Conservation (phyloP, 352 stramenopile genomes). For the Blastocystis sp. region DNA sequence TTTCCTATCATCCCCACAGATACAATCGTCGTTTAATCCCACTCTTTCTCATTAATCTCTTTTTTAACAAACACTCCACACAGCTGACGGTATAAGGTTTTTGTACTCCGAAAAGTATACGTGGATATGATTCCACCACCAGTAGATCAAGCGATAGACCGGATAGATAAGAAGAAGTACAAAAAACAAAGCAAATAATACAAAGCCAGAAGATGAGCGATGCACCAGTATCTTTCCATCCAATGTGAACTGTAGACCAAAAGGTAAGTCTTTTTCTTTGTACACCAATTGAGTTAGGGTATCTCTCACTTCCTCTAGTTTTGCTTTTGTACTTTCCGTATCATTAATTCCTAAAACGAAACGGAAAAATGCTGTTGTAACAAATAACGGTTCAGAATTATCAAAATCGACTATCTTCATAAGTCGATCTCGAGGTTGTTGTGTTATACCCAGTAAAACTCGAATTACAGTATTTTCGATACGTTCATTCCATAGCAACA, state of each 20-base stretch:
- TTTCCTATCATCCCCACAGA: not conserved
- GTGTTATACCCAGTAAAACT: not conserved
- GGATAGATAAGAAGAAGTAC: not conserved
- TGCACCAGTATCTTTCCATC: not conserved
- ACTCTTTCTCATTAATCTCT: not conserved
- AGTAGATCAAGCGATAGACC: not conserved
- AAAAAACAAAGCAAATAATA: not conserved
- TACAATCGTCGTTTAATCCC: not conserved
- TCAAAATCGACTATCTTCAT: not conserved
- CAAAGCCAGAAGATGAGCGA: not conserved
- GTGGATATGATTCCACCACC: not conserved
- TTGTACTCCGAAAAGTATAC: not conserved
- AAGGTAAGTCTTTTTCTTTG: not conserved
- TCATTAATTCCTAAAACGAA: not conserved
- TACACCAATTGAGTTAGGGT: not conserved
- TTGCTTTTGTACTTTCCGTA: not conserved
- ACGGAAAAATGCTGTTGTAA: not conserved
- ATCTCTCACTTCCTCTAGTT: not conserved
- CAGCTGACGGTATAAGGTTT: not conserved
- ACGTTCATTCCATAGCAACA: not conserved
- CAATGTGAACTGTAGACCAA: not conserved
- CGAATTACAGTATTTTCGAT: not conserved
- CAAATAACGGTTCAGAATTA: not conserved
- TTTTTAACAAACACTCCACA: conserved; percentile 22
- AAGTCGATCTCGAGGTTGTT: not conserved